phyloP scores from a whole-genome alignment of 371 early-diverging fungal genomes.

The Mortierella sp. region DNA sequence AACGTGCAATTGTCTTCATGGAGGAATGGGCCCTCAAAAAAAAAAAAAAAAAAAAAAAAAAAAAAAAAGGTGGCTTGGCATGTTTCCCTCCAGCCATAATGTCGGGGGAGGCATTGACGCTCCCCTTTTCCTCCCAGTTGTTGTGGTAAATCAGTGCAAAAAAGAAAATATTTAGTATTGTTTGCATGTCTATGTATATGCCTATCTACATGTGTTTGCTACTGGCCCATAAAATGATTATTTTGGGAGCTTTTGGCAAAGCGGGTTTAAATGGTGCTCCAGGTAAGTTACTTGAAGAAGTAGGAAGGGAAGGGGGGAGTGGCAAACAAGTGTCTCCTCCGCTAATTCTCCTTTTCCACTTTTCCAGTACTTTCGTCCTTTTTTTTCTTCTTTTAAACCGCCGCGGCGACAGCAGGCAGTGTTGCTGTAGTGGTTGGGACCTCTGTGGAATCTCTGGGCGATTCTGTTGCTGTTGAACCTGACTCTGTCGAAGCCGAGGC shows the following conservation, averaged over 20 bases:
- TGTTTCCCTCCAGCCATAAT: no score
- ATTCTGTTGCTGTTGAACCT: background rate
- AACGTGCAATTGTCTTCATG: background rate
- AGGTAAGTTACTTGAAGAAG: slow-evolving; percentile 32
- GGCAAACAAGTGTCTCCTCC: background rate
- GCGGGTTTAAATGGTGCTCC: slow-evolving; percentile 13
- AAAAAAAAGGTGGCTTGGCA: background rate
- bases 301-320: slow-evolving; percentile 18
- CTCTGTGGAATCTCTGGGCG: background rate
- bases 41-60: slow-evolving; percentile 1
- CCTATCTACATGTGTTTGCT: slow-evolving; percentile 22
- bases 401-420: background rate
- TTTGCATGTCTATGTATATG: slow-evolving; percentile 39
- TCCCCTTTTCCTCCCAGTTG: slow-evolving; percentile 45
- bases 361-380: background rate
- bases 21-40: background rate
- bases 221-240: no score
- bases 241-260: no score
- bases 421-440: background rate
- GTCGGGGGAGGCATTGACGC: no score
- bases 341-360: background rate
- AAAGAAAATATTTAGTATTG: slow-evolving; percentile 25
- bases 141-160: slow-evolving; percentile 41
- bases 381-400: background rate
- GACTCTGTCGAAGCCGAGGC: background rate